phyloP scores from a whole-genome alignment of 75 land plant genomes.

The Cupressus sempervirens region DNA sequence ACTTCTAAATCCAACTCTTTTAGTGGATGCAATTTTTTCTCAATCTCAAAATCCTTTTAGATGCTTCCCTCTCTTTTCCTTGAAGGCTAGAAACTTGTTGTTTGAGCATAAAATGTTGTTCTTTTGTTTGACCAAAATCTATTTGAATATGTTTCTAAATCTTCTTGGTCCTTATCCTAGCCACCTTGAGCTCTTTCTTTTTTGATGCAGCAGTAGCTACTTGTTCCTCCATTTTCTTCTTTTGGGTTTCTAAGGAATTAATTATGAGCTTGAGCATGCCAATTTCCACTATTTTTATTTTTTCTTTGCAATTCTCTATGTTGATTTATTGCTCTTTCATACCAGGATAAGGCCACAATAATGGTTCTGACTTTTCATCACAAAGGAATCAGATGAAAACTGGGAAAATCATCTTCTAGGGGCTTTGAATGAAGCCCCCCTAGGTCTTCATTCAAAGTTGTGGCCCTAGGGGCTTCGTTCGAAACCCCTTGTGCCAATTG shows the following conservation, averaged over 20 bases:
- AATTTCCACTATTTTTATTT: constrained; percentile 65
- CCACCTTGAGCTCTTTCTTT: constrained; percentile 70
- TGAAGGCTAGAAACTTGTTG: constrained; percentile 74
- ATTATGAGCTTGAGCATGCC: constrained; percentile 65
- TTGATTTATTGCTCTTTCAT: constrained; percentile 79
- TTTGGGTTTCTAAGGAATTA: constrained; percentile 64
- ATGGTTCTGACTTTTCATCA: no score
- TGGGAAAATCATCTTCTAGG: no score
- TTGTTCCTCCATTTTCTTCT: constrained; percentile 74
- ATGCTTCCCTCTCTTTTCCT: constrained; percentile 57
- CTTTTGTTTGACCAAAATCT: constrained; percentile 77
- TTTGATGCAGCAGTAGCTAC: constrained; percentile 17
- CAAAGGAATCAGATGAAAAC: no score
- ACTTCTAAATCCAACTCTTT: constrained; percentile 86
- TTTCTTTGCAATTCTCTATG: constrained; percentile 68
- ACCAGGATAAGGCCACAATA: no score
- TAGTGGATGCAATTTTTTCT: constrained; percentile 64
- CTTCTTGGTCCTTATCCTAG: constrained; percentile 73
- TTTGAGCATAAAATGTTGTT: constrained; percentile 72
- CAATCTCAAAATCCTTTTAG: constrained; percentile 65
- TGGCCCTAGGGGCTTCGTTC: no score
- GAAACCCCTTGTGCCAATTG: no score
- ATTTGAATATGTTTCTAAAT: constrained; percentile 82
- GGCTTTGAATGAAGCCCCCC: no score
- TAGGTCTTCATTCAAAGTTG: no score